phyloP scores from a whole-genome alignment of 768 basidiomycete species.

The Psilocybe sp. region DNA sequence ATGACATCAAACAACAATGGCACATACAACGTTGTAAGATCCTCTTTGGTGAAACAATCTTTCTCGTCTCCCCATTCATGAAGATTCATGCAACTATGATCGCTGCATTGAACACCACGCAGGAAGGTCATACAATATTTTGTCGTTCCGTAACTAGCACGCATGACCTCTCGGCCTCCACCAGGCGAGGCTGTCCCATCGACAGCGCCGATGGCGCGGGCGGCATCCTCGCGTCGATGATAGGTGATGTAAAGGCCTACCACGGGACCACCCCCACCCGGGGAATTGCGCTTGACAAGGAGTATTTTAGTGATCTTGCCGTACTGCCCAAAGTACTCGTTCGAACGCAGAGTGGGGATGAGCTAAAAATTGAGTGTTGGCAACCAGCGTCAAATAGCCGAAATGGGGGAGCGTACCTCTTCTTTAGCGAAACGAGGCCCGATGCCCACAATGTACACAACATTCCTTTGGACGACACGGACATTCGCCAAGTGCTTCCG shows the following conservation, averaged over 20 bases:
- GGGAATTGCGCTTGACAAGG: constrained; percentile 82
- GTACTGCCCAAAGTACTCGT: constrained; percentile 98
- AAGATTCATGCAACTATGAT: constrained; percentile 88
- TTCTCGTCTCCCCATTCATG: constrained; percentile 99
- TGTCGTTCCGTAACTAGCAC: constrained; percentile 94
- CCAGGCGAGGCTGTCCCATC: constrained; percentile 92
- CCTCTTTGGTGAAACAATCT: constrained; percentile 96
- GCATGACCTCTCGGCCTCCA: constrained; percentile 84
- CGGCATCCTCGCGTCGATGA: constrained; percentile 90
- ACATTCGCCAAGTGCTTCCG: constrained; percentile 89
- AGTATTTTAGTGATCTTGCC: constrained; percentile 97
- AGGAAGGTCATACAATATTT: constrained; percentile 98
- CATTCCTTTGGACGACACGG: constrained; percentile 93
- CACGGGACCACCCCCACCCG: constrained; percentile 68
- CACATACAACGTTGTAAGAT: constrained; percentile 81
- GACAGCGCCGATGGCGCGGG: constrained; percentile 86
- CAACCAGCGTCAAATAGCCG: constrained; percentile 8
- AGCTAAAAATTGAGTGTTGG: constrained; percentile 44
- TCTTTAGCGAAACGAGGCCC: constrained; percentile 93
- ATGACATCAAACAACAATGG: constrained; percentile 7
- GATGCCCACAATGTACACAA: constrained; percentile 95
- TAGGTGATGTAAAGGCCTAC: constrained; percentile 98
- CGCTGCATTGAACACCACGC: constrained; percentile 78
- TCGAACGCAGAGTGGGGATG: constrained; percentile 88
- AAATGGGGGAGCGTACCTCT: constrained; percentile 61